Evolutionary conservation across 345 rosid species (phyloP), one percentile per base, ranked within the genome.

Genomic region (Linum usitatissimum): DNA sequence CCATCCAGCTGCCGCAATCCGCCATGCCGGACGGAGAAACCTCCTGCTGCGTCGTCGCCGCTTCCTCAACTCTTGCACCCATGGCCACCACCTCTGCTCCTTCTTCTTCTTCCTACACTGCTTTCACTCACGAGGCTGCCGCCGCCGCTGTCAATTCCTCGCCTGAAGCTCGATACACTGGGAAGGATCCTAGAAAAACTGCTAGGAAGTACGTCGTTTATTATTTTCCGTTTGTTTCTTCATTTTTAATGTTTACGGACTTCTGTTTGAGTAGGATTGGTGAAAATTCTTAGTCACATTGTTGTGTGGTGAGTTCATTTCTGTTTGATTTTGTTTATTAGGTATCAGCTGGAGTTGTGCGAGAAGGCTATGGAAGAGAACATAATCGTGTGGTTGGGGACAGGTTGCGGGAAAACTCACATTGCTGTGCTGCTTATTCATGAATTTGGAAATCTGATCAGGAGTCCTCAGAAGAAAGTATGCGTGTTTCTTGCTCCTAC

Each of bases 351-450:
- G 79, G 96, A 91, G 57, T 69, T 91, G 55, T 92, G 89, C 76
- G 61, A 85, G 81, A 86, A 81, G 76, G 98, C 98, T 18, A 6
- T 74, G 78, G 83, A 84, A 69, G 95, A 84, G 82, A 88, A 91
- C 63, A 68, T 84, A 57, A 85, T 92, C 55, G 95, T 92, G 17
- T 88, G 79, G 72, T 55, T 92, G 73, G 96, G 78, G 69, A 92
- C 98, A 12, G 98, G 98, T 58, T 82, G 86, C 70, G 98, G 98
- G 66, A 92, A 92, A 79, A 92, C 98, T 12, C 98, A 88, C 73
- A 88, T 92, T 56, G 93, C 95, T 6, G 92, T 88, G 66, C 80
- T 92, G 75, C 85, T 92, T 68, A 92, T 92, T 9, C 68, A 88
- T 42, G 96, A 84, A 75, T 71, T 85, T 49, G 80, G 80, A 42